Evolutionary conservation across 176 grass and related monocot species (phyloP).

Genomic region (Dendrocalamus sinicus): DNA sequence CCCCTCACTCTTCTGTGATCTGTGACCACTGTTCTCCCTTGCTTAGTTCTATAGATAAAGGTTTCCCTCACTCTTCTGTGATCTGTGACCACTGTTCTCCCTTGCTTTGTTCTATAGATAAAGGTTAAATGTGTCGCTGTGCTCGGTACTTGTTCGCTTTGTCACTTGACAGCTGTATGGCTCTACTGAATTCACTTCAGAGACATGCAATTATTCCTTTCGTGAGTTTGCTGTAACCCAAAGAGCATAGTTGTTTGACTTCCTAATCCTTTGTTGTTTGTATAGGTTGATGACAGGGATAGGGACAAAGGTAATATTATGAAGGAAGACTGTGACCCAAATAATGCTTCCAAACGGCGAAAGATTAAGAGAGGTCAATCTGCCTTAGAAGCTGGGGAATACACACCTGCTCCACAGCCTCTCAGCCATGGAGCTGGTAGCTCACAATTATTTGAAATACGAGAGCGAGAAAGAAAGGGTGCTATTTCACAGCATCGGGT

Average conservation of each 20-base stretch:
- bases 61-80: constrained; percentile 8
- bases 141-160: neutral
- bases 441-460: constrained; percentile 57
- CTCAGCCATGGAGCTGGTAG: constrained; percentile 51
- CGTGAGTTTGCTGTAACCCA: constrained; percentile 10
- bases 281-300: constrained; percentile 87
- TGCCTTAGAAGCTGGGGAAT: constrained; percentile 82
- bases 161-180: neutral
- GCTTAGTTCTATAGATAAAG: constrained; percentile 20
- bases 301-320: constrained; percentile 67
- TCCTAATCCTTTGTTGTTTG: constrained; percentile 26
- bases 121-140: constrained; percentile 19
- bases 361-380: constrained; percentile 78
- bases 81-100: neutral
- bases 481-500: constrained; percentile 66
- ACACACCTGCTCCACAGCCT: constrained; percentile 65
- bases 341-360: constrained; percentile 70
- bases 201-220: neutral
- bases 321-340: constrained; percentile 84
- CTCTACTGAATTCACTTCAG: neutral
- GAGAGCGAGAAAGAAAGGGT: constrained; percentile 89
- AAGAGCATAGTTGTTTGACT: constrained; percentile 28
- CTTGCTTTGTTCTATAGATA: constrained; percentile 30
- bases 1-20: constrained; percentile 2
- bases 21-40: constrained; percentile 1